Evolutionary conservation across 2,329 filamentous ascomycete genomes (phyloP), one percentile per base, ranked within the genome.

Genomic region (Colletotrichum orchidophilum): DNA sequence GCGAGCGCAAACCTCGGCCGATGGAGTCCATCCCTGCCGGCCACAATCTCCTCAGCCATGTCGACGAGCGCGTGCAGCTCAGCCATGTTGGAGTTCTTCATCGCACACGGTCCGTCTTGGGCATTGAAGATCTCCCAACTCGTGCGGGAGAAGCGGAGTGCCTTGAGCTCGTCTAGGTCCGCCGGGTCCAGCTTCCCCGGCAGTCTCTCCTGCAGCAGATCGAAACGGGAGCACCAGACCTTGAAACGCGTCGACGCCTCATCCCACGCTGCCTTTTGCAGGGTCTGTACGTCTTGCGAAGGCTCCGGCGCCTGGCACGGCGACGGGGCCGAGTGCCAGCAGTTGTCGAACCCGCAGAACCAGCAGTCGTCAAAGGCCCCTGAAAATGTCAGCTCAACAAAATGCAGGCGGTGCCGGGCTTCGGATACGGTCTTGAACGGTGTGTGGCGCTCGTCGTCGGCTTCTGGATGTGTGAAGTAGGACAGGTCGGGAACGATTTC

Each of bases 21-120:
- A 3, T 29, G 8, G 18, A 3, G 26, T n/a, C 26, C 52, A 1
- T 58, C n/a, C 35, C 27, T 39, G 13, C 21, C 26, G 7, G 60
- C 42, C 24, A 58, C 27, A 7, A 67, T 18, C 2, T 71, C 63
- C 58, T 71, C 68, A 0, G 68, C 68, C 68, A 67, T 71, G 42
- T 68, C 68, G 1, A 71, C 53, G 24, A 67, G 15, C n/a, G 9
- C n/a, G 7, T 35, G 18, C 0, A 71, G 18, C 5, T 53, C 31
- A 2, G 11, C 39, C 24, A 46, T 63, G 13, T 53, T 42, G 5
- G 39, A 3, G 5, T 62, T 21, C 27, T 63, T 68, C n/a, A 67
- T 42, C 0, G 42, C 57, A 31, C 63, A 67, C 2, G 68, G 67
- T 0, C 63, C 33, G 3, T 66, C 67, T 18, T 67, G 39, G 5